These are phyloP conservation scores for Aspergillus diversus DNA, from an alignment of 495 filamentous ascomycete genomes.

Conservation along the genomic window DNA sequence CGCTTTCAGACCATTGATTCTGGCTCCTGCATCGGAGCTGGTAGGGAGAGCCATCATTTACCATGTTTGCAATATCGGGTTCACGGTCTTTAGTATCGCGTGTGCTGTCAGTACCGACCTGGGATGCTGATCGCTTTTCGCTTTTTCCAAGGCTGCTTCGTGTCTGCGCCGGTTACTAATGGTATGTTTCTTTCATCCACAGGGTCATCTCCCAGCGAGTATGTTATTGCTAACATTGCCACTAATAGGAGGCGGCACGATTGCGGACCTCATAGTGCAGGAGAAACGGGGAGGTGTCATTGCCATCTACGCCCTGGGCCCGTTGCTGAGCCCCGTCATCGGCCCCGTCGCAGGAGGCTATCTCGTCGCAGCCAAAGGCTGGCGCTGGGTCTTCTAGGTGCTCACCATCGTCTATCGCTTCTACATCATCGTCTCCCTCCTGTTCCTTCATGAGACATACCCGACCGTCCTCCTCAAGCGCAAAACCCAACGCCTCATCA, in stretches of 20 bases:
- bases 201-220: too few species aligned
- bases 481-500: slow-evolving; percentile 49
- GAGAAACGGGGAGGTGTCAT: slow-evolving; percentile 63
- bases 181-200: too few species aligned
- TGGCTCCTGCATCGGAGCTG: not conserved
- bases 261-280: slow-evolving; percentile 61
- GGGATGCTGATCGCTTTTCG: slow-evolving; percentile 63
- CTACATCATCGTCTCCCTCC: too few species aligned
- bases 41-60: not conserved
- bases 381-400: slow-evolving; percentile 67
- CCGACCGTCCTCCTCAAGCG: slow-evolving; percentile 51
- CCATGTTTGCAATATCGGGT: too few species aligned
- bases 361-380: slow-evolving; percentile 54
- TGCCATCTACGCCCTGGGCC: slow-evolving; percentile 57
- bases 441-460: slow-evolving; percentile 58
- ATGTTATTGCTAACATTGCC: too few species aligned
- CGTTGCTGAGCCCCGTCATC: slow-evolving; percentile 53
- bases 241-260: slow-evolving; percentile 59
- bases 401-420: slow-evolving; percentile 52
- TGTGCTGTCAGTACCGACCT: slow-evolving; percentile 65
- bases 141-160: too few species aligned
- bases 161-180: too few species aligned
- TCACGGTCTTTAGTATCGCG: slow-evolving; percentile 44
- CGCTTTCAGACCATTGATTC: not conserved
- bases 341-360: slow-evolving; percentile 59